These are phyloP conservation scores for Cardiospermum halicacabum DNA, from an alignment of 345 rosid genomes.

Conservation along the genomic window DNA sequence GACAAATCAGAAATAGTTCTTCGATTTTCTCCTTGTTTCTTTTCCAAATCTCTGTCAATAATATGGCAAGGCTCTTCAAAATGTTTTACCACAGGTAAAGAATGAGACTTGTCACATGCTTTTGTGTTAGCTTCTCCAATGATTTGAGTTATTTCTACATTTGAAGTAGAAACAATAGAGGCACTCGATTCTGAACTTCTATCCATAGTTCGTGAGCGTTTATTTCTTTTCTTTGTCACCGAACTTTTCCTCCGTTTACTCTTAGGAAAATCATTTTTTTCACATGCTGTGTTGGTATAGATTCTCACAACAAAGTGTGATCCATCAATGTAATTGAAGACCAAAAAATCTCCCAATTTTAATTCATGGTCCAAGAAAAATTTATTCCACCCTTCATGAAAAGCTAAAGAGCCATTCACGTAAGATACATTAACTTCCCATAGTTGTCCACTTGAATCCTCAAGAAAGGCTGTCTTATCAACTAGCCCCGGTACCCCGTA, in stretches of 20 bases:
- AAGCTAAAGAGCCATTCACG: slow-evolving; percentile 23
- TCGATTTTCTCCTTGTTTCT: slow-evolving; percentile 7
- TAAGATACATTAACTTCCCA: slow-evolving; percentile 29
- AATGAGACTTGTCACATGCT: neutral
- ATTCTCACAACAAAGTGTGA: slow-evolving; percentile 33
- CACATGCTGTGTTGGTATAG: slow-evolving; percentile 28
- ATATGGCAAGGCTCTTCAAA: slow-evolving; percentile 25
- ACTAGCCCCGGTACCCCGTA: slow-evolving; percentile 15
- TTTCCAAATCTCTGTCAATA: slow-evolving; percentile 13
- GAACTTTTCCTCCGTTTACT: slow-evolving; percentile 18
- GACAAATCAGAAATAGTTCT: slow-evolving; percentile 20
- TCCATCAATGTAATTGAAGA: slow-evolving; percentile 26
- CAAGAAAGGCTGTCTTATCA: slow-evolving; percentile 22
- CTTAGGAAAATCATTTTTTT: slow-evolving; percentile 19
- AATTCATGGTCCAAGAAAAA: slow-evolving; percentile 31
- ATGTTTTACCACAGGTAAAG: neutral
- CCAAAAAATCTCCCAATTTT: slow-evolving; percentile 32
- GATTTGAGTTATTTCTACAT: neutral
- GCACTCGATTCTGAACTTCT: slow-evolving; percentile 11
- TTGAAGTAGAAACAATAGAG: slow-evolving; percentile 12
- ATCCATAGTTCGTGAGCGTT: neutral
- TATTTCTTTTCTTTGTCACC: neutral
- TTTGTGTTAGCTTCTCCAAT: neutral
- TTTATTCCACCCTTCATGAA: slow-evolving; percentile 32
- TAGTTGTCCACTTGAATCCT: slow-evolving; percentile 23